phyloP scores from a whole-genome alignment of 805 yeast species.

The Pichia nanzhaoensis region DNA sequence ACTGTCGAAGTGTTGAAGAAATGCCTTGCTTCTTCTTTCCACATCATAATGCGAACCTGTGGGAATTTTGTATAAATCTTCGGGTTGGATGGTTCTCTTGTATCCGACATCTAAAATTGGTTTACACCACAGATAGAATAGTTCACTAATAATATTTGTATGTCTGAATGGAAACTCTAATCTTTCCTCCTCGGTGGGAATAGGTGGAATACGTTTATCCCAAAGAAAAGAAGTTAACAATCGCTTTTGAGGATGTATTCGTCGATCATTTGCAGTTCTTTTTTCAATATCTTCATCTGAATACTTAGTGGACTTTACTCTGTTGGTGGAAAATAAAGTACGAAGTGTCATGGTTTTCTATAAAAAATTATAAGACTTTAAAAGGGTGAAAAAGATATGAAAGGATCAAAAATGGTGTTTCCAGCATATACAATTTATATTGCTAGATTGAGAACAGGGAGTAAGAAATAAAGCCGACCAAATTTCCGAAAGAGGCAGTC shows the following conservation, averaged over 20 bases:
- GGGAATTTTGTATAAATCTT: constrained; percentile 51
- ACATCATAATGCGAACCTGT: constrained; percentile 33
- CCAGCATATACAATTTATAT: no score
- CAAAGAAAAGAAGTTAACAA: constrained; percentile 29
- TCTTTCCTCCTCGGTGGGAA: constrained; percentile 48
- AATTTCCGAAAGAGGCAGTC: no score
- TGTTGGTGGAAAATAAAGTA: constrained; percentile 4
- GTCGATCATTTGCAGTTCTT: constrained; percentile 15
- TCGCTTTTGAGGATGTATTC: constrained; percentile 30
- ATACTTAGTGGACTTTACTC: constrained; percentile 4
- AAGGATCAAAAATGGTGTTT: no score
- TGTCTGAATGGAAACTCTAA: constrained; percentile 36
- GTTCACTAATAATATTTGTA: constrained; percentile 35
- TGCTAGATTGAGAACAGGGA: no score
- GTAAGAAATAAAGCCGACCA: no score
- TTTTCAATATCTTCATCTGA: constrained; percentile 16
- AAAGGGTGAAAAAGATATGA: not conserved
- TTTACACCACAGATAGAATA: constrained; percentile 59
- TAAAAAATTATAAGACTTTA: not conserved
- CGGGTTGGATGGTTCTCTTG: constrained; percentile 59
- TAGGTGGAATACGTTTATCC: constrained; percentile 38
- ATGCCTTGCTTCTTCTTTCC: constrained; percentile 32
- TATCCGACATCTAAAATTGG: constrained; percentile 65
- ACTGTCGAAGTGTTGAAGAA: constrained; percentile 29
- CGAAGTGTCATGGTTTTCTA: constrained; percentile 3